A percentile compares a stretch with the other conserved stretches of the same genome.
phyloP scores from a whole-genome alignment of 2,329 filamentous ascomycete genomes.

The Macrophomina tecta region DNA sequence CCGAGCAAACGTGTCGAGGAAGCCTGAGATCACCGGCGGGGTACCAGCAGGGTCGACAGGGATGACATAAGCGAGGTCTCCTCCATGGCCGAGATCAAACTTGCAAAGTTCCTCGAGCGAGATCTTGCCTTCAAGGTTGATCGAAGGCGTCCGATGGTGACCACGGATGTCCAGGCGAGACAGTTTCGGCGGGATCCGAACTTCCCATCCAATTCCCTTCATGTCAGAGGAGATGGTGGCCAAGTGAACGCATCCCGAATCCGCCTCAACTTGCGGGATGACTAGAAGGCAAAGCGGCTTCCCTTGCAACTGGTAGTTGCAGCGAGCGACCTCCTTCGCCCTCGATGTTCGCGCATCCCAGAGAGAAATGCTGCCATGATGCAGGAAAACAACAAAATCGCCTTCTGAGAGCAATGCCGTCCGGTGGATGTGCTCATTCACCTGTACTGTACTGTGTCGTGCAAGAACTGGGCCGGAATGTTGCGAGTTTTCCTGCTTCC shows the following conservation, averaged over 20 bases:
- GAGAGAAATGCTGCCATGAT: slow-evolving; percentile 71
- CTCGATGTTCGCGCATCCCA: slow-evolving; percentile 75
- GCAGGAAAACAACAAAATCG: slow-evolving; percentile 79
- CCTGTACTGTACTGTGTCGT: slow-evolving; percentile 71
- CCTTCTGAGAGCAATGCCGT: slow-evolving; percentile 80
- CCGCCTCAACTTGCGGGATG: slow-evolving; percentile 68
- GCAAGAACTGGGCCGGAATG: slow-evolving; percentile 60
- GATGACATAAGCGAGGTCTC: slow-evolving; percentile 66
- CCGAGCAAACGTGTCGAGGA: slow-evolving; percentile 82
- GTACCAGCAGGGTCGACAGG: slow-evolving; percentile 88
- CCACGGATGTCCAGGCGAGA: slow-evolving; percentile 17
- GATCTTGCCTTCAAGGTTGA: slow-evolving; percentile 43
- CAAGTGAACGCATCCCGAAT: slow-evolving; percentile 64
- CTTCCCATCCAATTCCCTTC: slow-evolving; percentile 81
- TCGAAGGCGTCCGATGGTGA: slow-evolving; percentile 29
- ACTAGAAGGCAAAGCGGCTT: slow-evolving; percentile 82
- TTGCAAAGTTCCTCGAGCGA: slow-evolving; percentile 70
- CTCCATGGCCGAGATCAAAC: slow-evolving; percentile 68
- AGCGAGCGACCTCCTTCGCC: slow-evolving; percentile 65
- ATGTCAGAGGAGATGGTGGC: slow-evolving; percentile 83
- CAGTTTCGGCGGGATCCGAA: slow-evolving; percentile 62
- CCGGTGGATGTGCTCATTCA: slow-evolving; percentile 75
- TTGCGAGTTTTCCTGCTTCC: slow-evolving; percentile 69
- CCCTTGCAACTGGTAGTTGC: slow-evolving; percentile 65
- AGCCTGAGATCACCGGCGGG: slow-evolving; percentile 72